Conservation (phyloP, 805 yeast genomes). For the Vanderwaltozyma yarrowii region DNA sequence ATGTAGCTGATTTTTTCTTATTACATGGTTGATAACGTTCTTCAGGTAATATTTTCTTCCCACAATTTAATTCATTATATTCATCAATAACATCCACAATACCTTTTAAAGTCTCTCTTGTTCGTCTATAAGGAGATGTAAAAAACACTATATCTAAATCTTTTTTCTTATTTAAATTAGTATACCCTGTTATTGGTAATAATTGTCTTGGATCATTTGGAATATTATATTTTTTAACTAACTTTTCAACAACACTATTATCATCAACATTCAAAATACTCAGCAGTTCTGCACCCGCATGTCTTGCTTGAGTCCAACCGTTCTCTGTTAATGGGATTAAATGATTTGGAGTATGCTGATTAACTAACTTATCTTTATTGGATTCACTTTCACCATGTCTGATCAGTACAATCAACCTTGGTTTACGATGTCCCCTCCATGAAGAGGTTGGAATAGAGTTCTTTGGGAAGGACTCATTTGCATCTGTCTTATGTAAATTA, state of each 20-base stretch:
- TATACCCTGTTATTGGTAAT: slow-evolving; percentile 13
- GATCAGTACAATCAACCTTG: slow-evolving; percentile 57
- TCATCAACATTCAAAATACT: slow-evolving; percentile 22
- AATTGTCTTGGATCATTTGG: slow-evolving; percentile 5
- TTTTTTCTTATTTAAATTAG: slow-evolving; percentile 30
- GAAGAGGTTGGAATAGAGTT: slow-evolving; percentile 1
- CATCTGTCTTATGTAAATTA: too few relatives aligned
- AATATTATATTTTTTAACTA: slow-evolving; percentile 14
- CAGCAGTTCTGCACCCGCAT: slow-evolving; percentile 47
- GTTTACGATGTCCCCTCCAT: slow-evolving; percentile 23
- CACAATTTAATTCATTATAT: slow-evolving; percentile 13
- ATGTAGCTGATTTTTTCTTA: slow-evolving; percentile 20
- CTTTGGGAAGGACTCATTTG: background rate
- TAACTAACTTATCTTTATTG: slow-evolving; percentile 74
- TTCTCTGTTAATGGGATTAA: slow-evolving; percentile 57
- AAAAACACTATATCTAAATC: slow-evolving; percentile 60
- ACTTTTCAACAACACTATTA: slow-evolving; percentile 9
- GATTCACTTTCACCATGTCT: slow-evolving; percentile 94
- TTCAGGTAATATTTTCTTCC: slow-evolving; percentile 11
- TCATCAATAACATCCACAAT: slow-evolving; percentile 46
- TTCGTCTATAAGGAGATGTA: slow-evolving; percentile 78
- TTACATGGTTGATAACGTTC: slow-evolving; percentile 20
- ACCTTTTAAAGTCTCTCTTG: slow-evolving; percentile 74
- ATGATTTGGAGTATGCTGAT: slow-evolving; percentile 72
- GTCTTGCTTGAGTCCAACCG: slow-evolving; percentile 56